Percentiles rank a stretch among this genome's conserved stretches.
These are phyloP conservation scores for Fraxinus paxiana DNA, from an alignment of 305 asterid genomes.

Conservation along the genomic window DNA sequence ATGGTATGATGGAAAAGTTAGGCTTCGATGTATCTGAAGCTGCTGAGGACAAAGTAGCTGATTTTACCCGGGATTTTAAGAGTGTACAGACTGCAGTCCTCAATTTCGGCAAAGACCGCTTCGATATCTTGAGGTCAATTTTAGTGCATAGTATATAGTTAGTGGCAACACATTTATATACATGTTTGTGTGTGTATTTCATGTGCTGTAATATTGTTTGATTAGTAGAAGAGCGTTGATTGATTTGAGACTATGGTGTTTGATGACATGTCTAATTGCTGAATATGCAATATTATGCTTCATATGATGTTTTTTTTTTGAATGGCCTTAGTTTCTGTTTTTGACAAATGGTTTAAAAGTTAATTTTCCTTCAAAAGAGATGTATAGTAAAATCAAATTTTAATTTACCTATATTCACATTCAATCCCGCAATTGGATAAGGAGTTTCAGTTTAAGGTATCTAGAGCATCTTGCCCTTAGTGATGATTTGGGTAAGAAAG, in stretches of 20 bases:
- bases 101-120: slow-evolving; percentile 84
- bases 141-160: background rate
- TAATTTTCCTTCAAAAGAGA: background rate
- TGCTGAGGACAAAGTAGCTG: slow-evolving; percentile 44
- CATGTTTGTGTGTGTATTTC: slow-evolving; percentile 11
- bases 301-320: background rate
- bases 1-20: slow-evolving; percentile 63
- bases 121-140: slow-evolving; percentile 72
- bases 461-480: background rate
- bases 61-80: slow-evolving; percentile 71
- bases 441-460: background rate
- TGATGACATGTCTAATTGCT: slow-evolving; percentile 25
- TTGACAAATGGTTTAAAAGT: background rate
- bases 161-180: background rate
- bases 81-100: slow-evolving; percentile 68
- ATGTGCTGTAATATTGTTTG: slow-evolving; percentile 1
- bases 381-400: background rate
- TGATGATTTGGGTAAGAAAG: background rate
- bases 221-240: background rate
- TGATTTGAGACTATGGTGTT: slow-evolving; percentile 17
- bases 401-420: background rate
- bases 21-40: slow-evolving; percentile 53
- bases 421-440: background rate
- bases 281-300: background rate
- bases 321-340: background rate